Conservation (phyloP, 768 basidiomycete genomes). For the Boletus reticulatus region DNA sequence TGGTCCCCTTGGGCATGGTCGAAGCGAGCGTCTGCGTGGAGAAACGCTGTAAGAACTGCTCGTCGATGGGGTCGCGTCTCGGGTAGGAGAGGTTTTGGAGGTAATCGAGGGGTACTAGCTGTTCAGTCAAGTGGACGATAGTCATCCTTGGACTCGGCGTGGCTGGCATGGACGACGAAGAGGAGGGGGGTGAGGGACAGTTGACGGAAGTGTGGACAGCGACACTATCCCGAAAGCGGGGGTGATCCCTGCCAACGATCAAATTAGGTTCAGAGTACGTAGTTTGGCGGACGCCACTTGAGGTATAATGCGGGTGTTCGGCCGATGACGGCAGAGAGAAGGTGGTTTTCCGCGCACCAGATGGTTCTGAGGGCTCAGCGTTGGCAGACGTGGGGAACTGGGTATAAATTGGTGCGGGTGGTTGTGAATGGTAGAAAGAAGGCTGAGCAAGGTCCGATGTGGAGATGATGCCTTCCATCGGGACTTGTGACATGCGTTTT, state of each 20-base stretch:
- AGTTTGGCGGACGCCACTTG: constrained; percentile 25
- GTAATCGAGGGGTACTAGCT: constrained; percentile 62
- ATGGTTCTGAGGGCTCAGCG: constrained; percentile 21
- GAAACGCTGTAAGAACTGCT: constrained; percentile 61
- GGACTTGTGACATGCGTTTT: constrained; percentile 34
- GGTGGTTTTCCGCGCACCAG: constrained; percentile 22
- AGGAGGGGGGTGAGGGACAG: constrained; percentile 35
- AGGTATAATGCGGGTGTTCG: constrained; percentile 22
- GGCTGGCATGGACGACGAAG: constrained; percentile 38
- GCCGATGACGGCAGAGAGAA: constrained; percentile 32
- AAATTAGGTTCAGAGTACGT: constrained; percentile 34
- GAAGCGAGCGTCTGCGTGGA: constrained; percentile 30
- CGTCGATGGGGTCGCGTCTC: constrained; percentile 61
- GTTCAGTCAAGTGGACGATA: constrained; percentile 24
- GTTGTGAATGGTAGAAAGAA: constrained; percentile 23
- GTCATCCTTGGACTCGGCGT: constrained; percentile 33
- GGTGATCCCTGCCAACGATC: constrained; percentile 15
- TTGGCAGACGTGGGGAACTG: constrained; percentile 34
- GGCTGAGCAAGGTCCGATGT: constrained; percentile 18
- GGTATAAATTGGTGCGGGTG: constrained; percentile 22
- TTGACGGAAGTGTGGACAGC: constrained; percentile 23
- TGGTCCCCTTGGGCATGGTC: constrained; percentile 15
- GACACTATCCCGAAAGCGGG: constrained; percentile 20
- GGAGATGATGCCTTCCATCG: constrained; percentile 29
- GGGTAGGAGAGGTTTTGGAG: constrained; percentile 55